Conservation (phyloP, 2,329 filamentous ascomycete species). For the Cladophialophora exuberans region DNA sequence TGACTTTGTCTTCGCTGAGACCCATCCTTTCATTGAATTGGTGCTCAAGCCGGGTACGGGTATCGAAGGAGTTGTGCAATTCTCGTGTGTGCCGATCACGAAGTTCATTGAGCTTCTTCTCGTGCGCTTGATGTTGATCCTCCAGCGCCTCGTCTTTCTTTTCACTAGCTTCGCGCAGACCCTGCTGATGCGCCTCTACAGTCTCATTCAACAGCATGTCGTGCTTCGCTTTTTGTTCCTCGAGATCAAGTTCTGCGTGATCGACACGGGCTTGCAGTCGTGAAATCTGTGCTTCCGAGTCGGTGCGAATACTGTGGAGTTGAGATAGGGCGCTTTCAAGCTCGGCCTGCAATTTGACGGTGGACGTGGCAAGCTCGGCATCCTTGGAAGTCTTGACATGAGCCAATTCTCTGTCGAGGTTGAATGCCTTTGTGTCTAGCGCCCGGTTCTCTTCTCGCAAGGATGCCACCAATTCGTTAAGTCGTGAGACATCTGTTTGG, state of each 20-base stretch:
- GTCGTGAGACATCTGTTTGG: conserved; percentile 63
- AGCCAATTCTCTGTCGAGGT: conserved; percentile 79
- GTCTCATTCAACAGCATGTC: conserved; percentile 85
- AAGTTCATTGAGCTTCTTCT: conserved; percentile 73
- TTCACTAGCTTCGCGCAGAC: conserved; percentile 58
- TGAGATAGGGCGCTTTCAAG: conserved; percentile 83
- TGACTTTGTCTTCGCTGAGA: conserved; percentile 80
- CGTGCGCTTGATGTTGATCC: conserved; percentile 66
- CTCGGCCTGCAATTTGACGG: conserved; percentile 77
- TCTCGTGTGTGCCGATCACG: conserved; percentile 75
- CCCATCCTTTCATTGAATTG: conserved; percentile 80
- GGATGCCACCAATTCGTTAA: conserved; percentile 59
- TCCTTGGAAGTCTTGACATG: conserved; percentile 80
- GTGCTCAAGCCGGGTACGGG: conserved; percentile 77
- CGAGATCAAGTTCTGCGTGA: conserved; percentile 74
- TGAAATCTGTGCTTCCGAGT: conserved; percentile 74
- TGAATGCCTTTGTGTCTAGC: conserved; percentile 68
- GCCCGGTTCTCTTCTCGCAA: conserved; percentile 64
- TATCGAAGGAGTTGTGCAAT: conserved; percentile 74
- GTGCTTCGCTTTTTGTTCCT: conserved; percentile 77
- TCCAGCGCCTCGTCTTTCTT: conserved; percentile 57
- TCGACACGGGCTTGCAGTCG: conserved; percentile 76
- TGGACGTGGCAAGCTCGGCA: conserved; percentile 78
- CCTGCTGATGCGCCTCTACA: conserved; percentile 67
- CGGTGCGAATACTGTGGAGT: conserved; percentile 73